A percentile compares a stretch with the other conserved stretches of the same genome.
phyloP scores from a whole-genome alignment of 2,329 filamentous ascomycete genomes.

The Pseudogymnoascus sp. region DNA sequence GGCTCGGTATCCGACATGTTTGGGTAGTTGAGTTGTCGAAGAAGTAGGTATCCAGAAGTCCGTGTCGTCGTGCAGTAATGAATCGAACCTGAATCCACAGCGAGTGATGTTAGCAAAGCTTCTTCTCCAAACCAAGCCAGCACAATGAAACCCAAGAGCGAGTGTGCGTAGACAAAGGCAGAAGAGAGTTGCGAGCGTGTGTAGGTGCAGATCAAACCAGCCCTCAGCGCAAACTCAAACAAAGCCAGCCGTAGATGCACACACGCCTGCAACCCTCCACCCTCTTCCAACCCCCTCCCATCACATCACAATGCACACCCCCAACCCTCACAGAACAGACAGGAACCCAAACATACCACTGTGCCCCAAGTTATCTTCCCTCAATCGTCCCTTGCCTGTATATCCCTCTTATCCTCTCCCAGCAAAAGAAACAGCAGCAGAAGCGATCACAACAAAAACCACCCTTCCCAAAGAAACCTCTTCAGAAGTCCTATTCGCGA shows the following conservation, averaged over 20 bases:
- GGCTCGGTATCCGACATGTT: constrained; percentile 24
- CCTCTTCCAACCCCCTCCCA: not conserved
- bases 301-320: not conserved
- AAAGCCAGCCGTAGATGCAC: not conserved
- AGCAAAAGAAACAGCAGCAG: not conserved
- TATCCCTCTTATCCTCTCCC: not conserved
- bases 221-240: not conserved
- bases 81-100: not conserved
- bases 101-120: not conserved
- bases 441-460: not conserved
- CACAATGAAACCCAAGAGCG: not conserved
- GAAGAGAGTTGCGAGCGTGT: not conserved
- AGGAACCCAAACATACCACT: not conserved
- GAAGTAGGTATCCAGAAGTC: not conserved
- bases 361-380: not conserved
- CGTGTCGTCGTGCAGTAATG: not conserved
- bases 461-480: not conserved
- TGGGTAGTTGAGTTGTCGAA: not conserved
- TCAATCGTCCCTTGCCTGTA: not conserved
- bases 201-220: not conserved
- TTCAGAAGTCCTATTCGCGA: not conserved
- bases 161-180: not conserved
- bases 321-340: not conserved
- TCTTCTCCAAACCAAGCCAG: not conserved
- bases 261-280: not conserved